phyloP scores from a whole-genome alignment of 768 basidiomycete genomes.

The Pulveroboletus sp. region DNA sequence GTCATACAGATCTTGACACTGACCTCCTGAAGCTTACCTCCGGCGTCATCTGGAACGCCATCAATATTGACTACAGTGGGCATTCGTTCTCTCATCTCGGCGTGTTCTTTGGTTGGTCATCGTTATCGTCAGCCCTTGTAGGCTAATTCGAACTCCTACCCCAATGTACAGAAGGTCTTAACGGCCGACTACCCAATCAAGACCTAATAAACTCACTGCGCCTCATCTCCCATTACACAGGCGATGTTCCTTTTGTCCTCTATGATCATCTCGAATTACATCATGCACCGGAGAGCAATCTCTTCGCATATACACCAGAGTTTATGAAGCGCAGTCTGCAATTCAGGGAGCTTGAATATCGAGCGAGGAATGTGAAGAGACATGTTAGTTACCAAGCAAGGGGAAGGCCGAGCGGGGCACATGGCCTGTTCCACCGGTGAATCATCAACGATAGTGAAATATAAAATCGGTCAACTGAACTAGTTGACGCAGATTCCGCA shows the following conservation, averaged over 20 bases:
- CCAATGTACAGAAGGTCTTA: conserved; percentile 82
- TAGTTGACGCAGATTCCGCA: conserved; percentile 62
- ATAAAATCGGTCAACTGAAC: not conserved
- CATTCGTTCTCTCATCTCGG: conserved; percentile 97
- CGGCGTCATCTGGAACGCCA: conserved; percentile 92
- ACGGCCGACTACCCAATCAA: conserved; percentile 94
- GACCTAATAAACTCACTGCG: conserved; percentile 85
- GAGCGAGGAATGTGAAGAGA: conserved; percentile 61
- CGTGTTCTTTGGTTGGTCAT: conserved; percentile 80
- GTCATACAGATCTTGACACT: conserved; percentile 52
- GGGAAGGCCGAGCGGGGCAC: conserved; percentile 81
- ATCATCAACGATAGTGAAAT: conserved; percentile 19
- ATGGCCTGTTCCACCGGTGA: conserved; percentile 88
- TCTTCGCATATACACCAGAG: conserved; percentile 44
- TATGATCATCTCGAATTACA: conserved; percentile 69
- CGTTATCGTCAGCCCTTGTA: not conserved
- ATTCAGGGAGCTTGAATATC: conserved; percentile 49
- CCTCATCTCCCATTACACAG: conserved; percentile 65
- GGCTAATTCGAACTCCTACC: not conserved
- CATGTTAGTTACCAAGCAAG: conserved; percentile 72
- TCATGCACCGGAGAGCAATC: conserved; percentile 34
- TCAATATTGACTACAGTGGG: conserved; percentile 93
- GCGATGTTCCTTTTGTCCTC: conserved; percentile 70
- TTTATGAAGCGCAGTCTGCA: conserved; percentile 38
- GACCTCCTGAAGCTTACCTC: conserved; percentile 62